Conservation (phyloP, 352 stramenopile species). For the Pythium periplocum region DNA sequence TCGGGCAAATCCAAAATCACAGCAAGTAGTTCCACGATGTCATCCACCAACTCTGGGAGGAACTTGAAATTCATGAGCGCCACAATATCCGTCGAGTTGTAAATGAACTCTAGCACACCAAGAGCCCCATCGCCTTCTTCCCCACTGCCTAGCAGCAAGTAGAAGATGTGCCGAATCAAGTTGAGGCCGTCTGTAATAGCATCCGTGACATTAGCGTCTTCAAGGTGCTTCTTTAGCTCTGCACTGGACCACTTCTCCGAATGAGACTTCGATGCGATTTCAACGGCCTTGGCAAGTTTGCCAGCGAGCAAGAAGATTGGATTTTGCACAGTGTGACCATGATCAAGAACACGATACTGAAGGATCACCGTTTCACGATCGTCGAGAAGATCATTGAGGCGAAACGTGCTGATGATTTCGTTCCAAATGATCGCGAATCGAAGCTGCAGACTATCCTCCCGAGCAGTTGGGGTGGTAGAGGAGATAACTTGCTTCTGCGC, state of each 20-base stretch:
- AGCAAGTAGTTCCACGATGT: slow-evolving; percentile 69
- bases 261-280: slow-evolving; percentile 46
- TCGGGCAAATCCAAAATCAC: slow-evolving; percentile 80
- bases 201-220: slow-evolving; percentile 53
- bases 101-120: slow-evolving; percentile 61
- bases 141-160: slow-evolving; percentile 49
- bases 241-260: slow-evolving; percentile 40
- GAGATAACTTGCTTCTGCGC: slow-evolving; percentile 27
- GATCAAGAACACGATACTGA: slow-evolving; percentile 75
- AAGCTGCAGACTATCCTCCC: slow-evolving; percentile 47
- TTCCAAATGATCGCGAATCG: slow-evolving; percentile 87
- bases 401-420: slow-evolving; percentile 82
- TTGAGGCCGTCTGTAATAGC: slow-evolving; percentile 52
- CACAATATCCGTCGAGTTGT: slow-evolving; percentile 48
- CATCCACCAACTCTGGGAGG: slow-evolving; percentile 49
- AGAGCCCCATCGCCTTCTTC: slow-evolving; percentile 42
- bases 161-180: slow-evolving; percentile 60
- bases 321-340: slow-evolving; percentile 64
- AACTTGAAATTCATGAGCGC: slow-evolving; percentile 54
- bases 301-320: slow-evolving; percentile 79
- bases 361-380: slow-evolving; percentile 82
- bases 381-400: slow-evolving; percentile 77
- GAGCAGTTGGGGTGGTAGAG: not conserved
- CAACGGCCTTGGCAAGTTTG: slow-evolving; percentile 59
- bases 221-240: slow-evolving; percentile 54